These are phyloP conservation scores for Hypomyces rosellus DNA, from an alignment of 2,329 filamentous ascomycete species.

Conservation along the genomic window DNA sequence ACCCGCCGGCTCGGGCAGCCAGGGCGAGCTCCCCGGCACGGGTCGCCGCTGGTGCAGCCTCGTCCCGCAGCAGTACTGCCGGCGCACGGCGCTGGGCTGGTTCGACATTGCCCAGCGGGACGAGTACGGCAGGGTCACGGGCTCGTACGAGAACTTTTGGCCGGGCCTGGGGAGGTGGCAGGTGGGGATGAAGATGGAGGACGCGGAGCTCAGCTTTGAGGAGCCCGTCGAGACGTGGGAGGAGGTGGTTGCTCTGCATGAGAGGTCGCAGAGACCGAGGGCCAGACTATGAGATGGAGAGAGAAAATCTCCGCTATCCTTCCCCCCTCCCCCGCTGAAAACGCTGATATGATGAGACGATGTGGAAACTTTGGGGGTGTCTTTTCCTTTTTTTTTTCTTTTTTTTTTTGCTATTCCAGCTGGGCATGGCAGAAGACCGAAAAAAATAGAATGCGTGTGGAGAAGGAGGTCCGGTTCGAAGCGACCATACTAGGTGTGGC, in stretches of 20 bases:
- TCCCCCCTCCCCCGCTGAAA: too few relatives aligned
- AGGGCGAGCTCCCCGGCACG: slow-evolving; percentile 40
- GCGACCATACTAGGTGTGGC: too few relatives aligned
- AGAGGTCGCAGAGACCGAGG: background rate
- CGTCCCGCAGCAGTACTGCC: slow-evolving; percentile 24
- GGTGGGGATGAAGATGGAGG: slow-evolving; percentile 33
- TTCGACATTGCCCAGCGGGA: slow-evolving; percentile 38
- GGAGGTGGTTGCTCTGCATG: background rate
- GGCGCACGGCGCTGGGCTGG: slow-evolving; percentile 36
- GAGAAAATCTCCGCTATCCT: too few relatives aligned
- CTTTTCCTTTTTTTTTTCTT: background rate
- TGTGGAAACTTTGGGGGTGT: background rate
- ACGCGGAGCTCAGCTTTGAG: slow-evolving; percentile 27
- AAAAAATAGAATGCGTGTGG: too few relatives aligned
- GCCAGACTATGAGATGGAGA: background rate
- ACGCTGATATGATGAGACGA: background rate
- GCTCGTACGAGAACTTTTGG: slow-evolving; percentile 38
- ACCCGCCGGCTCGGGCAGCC: slow-evolving; percentile 31
- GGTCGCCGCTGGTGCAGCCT: slow-evolving; percentile 39
- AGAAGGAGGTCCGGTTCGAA: too few relatives aligned
- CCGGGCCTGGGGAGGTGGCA: slow-evolving; percentile 40
- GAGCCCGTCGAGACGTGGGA: slow-evolving; percentile 21
- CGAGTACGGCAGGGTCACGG: slow-evolving; percentile 13
- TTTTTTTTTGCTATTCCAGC: background rate
- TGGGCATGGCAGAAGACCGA: too few relatives aligned